Evolutionary conservation across 2,329 filamentous ascomycete genomes (phyloP).

Genomic region (Neopestalotiopsis sp.): DNA sequence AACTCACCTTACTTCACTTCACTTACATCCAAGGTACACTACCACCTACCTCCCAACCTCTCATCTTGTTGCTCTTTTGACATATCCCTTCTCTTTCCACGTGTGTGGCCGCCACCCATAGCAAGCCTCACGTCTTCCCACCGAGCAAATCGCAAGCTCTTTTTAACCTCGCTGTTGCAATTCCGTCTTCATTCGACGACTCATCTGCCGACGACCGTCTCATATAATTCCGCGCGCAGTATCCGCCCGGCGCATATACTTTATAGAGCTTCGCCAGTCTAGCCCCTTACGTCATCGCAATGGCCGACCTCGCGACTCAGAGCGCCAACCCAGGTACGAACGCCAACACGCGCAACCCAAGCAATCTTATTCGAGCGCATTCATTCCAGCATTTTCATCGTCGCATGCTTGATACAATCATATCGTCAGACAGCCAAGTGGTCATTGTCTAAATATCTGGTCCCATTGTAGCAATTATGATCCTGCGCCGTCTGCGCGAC

Average conservation of each 20-base stretch:
- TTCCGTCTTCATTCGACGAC: not conserved
- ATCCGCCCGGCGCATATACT: constrained; percentile 13
- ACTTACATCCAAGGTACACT: not conserved
- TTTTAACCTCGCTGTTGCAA: not conserved
- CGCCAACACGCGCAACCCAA: not conserved
- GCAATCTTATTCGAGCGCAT: not conserved
- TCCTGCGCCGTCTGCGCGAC: constrained; percentile 8
- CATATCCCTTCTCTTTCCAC: not conserved
- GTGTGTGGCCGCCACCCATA: not conserved
- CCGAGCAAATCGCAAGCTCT: not conserved
- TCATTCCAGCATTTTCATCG: not conserved
- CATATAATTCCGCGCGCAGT: not conserved
- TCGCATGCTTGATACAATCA: not conserved
- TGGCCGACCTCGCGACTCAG: constrained; percentile 20
- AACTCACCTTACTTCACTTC: not conserved
- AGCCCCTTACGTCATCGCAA: constrained; percentile 24
- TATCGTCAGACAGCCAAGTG: not conserved
- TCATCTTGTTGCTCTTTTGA: constrained; percentile 1
- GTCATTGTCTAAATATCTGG: not conserved
- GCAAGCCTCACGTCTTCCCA: not conserved
- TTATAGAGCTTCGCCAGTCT: constrained; percentile 15
- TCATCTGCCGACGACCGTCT: not conserved
- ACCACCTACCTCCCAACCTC: not conserved
- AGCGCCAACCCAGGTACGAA: constrained; percentile 22
- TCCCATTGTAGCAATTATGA: not conserved